Conservation (phyloP, 108 stramenopile genomes). For the Skeletonema costatum region DNA sequence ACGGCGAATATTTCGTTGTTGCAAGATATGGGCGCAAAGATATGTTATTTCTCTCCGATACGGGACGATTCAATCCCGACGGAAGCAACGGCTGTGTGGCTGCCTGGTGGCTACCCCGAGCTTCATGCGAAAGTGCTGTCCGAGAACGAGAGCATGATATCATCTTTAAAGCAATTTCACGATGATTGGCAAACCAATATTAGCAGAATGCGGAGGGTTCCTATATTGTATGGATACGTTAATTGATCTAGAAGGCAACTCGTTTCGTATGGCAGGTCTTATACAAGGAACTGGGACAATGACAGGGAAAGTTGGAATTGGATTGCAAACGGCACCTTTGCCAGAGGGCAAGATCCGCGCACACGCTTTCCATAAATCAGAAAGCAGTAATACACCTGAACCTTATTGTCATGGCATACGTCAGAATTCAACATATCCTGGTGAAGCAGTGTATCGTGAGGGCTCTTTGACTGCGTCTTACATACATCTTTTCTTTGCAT, state of each 20-base stretch:
- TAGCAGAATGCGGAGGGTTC: not conserved
- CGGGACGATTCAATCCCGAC: not conserved
- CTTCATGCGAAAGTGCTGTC: not conserved
- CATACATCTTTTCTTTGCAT: slow-evolving; percentile 15
- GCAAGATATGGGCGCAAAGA: slow-evolving; percentile 12
- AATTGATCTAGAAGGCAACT: slow-evolving; percentile 8
- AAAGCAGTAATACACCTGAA: slow-evolving; percentile 5
- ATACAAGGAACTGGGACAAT: slow-evolving; percentile 9
- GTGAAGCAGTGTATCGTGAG: slow-evolving; percentile 6
- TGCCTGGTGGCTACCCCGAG: not conserved
- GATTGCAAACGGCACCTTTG: slow-evolving; percentile 15
- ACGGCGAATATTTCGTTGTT: slow-evolving; percentile 7
- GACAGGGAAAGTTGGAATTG: too few relatives aligned
- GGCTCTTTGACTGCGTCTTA: slow-evolving; percentile 12
- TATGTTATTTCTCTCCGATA: slow-evolving; percentile 12
- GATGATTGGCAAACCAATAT: not conserved
- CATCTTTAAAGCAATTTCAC: not conserved
- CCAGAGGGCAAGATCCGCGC: slow-evolving; percentile 6
- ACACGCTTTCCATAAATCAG: slow-evolving; percentile 6
- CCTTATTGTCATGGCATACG: not conserved
- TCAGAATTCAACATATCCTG: not conserved
- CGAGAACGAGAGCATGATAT: not conserved
- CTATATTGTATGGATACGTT: not conserved
- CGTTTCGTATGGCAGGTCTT: slow-evolving; percentile 2
- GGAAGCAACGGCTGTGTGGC: not conserved